phyloP scores from a whole-genome alignment of 2,329 filamentous ascomycete genomes.

The Lecanicillium sp. region DNA sequence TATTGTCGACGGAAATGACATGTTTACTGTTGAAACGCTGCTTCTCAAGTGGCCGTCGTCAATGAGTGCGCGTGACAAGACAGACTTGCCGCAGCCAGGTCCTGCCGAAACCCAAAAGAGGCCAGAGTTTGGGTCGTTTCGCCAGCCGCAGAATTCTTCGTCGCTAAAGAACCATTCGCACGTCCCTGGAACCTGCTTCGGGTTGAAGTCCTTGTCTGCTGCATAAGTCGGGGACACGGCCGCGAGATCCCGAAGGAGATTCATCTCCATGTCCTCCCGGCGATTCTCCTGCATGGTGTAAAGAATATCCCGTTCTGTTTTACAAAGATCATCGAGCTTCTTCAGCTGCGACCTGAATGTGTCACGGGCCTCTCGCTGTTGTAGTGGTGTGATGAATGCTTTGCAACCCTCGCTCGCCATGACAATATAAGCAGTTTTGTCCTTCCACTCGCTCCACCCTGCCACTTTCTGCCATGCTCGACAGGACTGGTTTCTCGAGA shows the following conservation, averaged over 20 bases:
- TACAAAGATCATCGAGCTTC: neutral
- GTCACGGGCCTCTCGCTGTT: neutral
- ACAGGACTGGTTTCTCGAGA: neutral
- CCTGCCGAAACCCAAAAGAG: conserved; percentile 23
- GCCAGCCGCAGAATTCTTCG: neutral
- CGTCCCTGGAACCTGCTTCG: neutral
- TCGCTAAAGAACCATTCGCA: conserved; percentile 4
- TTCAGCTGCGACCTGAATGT: neutral
- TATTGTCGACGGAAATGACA: neutral
- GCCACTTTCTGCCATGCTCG: conserved; percentile 4
- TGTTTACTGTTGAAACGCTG: neutral
- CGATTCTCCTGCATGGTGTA: neutral
- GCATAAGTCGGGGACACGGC: neutral
- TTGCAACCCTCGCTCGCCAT: neutral
- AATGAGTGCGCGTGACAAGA: conserved; percentile 29
- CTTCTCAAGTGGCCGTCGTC: conserved; percentile 22
- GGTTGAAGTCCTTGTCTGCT: neutral
- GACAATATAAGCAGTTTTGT: neutral
- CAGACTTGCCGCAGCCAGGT: conserved; percentile 36
- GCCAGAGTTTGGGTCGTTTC: neutral
- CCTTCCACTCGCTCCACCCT: neutral
- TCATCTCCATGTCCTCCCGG: neutral
- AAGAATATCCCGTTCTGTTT: neutral
- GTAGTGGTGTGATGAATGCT: neutral
- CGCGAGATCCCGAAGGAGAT: neutral